phyloP scores from a whole-genome alignment of 768 basidiomycete species.

The Lactarius akahatsu region DNA sequence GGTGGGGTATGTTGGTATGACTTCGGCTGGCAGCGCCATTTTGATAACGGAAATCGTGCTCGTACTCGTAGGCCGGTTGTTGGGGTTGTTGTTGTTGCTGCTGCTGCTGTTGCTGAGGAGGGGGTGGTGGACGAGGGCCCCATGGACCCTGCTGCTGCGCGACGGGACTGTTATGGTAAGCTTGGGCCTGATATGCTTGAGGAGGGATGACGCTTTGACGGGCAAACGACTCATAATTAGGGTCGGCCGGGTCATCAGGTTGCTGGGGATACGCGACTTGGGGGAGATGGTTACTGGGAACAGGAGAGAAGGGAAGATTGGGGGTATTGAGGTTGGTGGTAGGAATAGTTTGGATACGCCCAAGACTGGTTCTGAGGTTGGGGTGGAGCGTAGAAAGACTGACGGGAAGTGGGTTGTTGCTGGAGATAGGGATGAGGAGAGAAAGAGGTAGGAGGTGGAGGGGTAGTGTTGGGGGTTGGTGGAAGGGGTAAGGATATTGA shows the following conservation, averaged over 20 bases:
- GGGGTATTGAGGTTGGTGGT: conserved; percentile 37
- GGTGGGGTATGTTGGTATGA: conserved; percentile 38
- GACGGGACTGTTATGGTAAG: conserved; percentile 51
- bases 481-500: conserved; percentile 38
- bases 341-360: conserved; percentile 33
- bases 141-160: conserved; percentile 32
- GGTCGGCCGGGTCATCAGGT: conserved; percentile 52
- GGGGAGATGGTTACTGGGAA: conserved; percentile 51
- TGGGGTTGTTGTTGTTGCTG: conserved; percentile 17
- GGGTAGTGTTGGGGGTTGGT: conserved; percentile 40
- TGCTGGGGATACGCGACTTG: conserved; percentile 47
- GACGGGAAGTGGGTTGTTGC: conserved; percentile 37
- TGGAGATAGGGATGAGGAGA: conserved; percentile 34
- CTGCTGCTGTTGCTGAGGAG: conserved; percentile 36
- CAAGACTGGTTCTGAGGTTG: conserved; percentile 32
- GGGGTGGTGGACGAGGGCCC: conserved; percentile 34
- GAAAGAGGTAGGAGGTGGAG: conserved; percentile 40
- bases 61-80: conserved; percentile 29
- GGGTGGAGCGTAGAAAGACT: conserved; percentile 40
- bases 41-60: conserved; percentile 26
- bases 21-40: conserved; percentile 35
- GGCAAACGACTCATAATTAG: conserved; percentile 44
- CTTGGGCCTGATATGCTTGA: conserved; percentile 79
- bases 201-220: conserved; percentile 66
- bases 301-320: conserved; percentile 45